phyloP scores from a whole-genome alignment of 2,329 filamentous ascomycete genomes.

The Fusarium zealandicum region DNA sequence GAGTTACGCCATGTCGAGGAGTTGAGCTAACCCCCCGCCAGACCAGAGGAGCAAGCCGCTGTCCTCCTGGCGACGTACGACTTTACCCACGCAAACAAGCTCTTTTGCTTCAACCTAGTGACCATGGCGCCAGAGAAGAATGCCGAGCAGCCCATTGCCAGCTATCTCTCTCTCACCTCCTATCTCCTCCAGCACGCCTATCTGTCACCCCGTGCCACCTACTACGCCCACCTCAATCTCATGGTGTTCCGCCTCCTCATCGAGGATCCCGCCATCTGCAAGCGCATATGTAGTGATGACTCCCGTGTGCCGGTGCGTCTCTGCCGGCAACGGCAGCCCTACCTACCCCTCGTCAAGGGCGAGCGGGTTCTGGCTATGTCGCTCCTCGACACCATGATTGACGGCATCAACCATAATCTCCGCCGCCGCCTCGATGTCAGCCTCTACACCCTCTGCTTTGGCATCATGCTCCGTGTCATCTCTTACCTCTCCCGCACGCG shows the following conservation, averaged over 20 bases:
- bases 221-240: constrained; percentile 86
- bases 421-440: constrained; percentile 83
- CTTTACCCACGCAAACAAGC: constrained; percentile 91
- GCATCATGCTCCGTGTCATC: constrained; percentile 81
- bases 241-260: constrained; percentile 86
- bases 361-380: constrained; percentile 78
- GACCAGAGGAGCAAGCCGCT: constrained; percentile 80
- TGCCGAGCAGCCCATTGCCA: constrained; percentile 77
- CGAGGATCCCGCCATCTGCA: constrained; percentile 83
- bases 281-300: constrained; percentile 83
- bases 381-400: constrained; percentile 86
- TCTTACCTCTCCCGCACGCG: constrained; percentile 84
- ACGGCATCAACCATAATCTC: constrained; percentile 93
- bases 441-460: constrained; percentile 82
- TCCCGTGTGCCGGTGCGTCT: constrained; percentile 77
- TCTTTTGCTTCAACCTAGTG: constrained; percentile 88
- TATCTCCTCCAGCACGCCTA: constrained; percentile 95
- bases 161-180: constrained; percentile 86
- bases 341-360: constrained; percentile 75
- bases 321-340: constrained; percentile 88
- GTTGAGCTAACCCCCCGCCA: constrained; percentile 45
- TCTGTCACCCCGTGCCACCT: constrained; percentile 76
- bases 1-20: fast-evolving
- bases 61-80: constrained; percentile 88
- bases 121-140: constrained; percentile 66